Evolutionary conservation across 2,329 filamentous ascomycete genomes (phyloP), one percentile per base, ranked within the genome.

Genomic region (Colletotrichum neosansevieriae): DNA sequence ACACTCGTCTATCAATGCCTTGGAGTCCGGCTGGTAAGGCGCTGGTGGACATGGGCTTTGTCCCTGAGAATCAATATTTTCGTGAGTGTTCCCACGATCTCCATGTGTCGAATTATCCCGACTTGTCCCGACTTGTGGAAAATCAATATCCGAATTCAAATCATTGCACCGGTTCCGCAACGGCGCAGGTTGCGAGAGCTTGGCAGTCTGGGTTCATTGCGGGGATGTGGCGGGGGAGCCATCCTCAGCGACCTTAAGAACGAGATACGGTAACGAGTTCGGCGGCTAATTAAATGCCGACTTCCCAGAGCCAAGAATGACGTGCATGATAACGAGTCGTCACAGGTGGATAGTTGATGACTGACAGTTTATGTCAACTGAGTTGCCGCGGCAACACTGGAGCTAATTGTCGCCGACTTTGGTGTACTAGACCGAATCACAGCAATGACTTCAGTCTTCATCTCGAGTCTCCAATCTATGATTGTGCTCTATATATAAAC

Each of bases 101-200:
- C 13, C 36, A 38, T 1, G 36, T 38, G 2, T 4, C 11, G 36
- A 38, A 12, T 38, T 38, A 6, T 9, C 2, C 34, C 47, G 9
- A 60, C 34, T 60, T 51, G 58, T 9, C 2, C 34, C 47, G 9
- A 60, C 34, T 60, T 51, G 58, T 60, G 58, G 58, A 60, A 60
- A 60, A 42, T 49, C n/a, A 60, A 17, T n/a, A 12, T 6, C 45
- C 58, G 44, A 19, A 17, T 29, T 17, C 45, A 50, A 45, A 50
- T 60, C 21, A 19, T 17, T 5, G 2, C 21, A 51, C 15, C 34
- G 58, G 45, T 45, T 59, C 44, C 57, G 44, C 44, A 21, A 36
- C 57, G 40, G 45, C 45, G 32, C 45, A 29, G 13, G 21, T 29
- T 50, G 13, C 36, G 15, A 11, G 45, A 13, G 36, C 58, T 60